phyloP scores from a whole-genome alignment of 2,329 filamentous ascomycete genomes.

The Exutisphaerella laricina region DNA sequence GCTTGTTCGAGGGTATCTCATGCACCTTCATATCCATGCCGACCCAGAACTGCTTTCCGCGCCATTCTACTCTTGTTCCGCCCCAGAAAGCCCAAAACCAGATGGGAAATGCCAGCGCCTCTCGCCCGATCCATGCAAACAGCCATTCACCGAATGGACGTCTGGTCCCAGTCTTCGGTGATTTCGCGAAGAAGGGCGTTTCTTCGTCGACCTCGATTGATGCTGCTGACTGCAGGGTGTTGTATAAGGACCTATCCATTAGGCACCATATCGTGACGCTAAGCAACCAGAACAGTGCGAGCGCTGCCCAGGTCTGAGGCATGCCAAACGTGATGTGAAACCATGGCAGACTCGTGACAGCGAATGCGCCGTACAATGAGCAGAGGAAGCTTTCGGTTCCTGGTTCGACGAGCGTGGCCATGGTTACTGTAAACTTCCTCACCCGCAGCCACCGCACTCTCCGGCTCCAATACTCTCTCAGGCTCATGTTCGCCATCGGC shows the following conservation, averaged over 20 bases:
- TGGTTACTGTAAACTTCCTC: constrained; percentile 84
- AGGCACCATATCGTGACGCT: constrained; percentile 66
- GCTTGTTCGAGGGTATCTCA: constrained; percentile 30
- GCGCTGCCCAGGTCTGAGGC: constrained; percentile 61
- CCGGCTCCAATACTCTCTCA: constrained; percentile 70
- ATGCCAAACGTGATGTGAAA: constrained; percentile 51
- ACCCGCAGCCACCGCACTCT: constrained; percentile 87
- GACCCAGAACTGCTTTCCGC: constrained; percentile 76
- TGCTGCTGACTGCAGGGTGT: constrained; percentile 64
- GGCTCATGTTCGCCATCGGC: constrained; percentile 75
- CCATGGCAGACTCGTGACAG: constrained; percentile 65
- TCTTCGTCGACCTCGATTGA: constrained; percentile 66
- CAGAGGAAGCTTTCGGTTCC: constrained; percentile 86
- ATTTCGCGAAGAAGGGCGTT: constrained; percentile 66
- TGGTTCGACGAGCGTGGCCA: constrained; percentile 86
- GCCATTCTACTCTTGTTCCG: constrained; percentile 83
- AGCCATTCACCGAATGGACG: constrained; percentile 67
- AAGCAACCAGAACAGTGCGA: constrained; percentile 59
- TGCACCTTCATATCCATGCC: constrained; percentile 77
- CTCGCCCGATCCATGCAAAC: constrained; percentile 76
- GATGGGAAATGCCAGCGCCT: constrained; percentile 76
- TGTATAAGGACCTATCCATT: constrained; percentile 68
- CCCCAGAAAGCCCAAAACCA: constrained; percentile 87
- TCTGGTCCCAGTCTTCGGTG: constrained; percentile 42
- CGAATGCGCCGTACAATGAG: constrained; percentile 73